These are phyloP conservation scores for Penicillium sp. DNA, from an alignment of 2,329 filamentous ascomycete genomes.

Conservation along the genomic window DNA sequence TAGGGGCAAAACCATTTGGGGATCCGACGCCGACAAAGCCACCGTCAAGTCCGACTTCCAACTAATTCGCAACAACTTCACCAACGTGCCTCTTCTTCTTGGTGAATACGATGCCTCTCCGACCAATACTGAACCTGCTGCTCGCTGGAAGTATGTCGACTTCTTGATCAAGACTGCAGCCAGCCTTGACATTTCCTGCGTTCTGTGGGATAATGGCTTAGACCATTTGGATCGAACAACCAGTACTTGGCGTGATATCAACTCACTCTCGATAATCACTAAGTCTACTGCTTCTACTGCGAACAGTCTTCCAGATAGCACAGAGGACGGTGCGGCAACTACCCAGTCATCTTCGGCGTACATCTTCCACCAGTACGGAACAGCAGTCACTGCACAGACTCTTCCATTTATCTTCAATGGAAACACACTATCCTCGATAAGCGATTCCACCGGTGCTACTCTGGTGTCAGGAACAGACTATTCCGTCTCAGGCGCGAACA, in stretches of 20 bases:
- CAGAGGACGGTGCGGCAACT: conserved; percentile 49
- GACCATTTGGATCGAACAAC: conserved; percentile 57
- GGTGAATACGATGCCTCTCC: conserved; percentile 60
- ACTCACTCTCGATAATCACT: conserved; percentile 51
- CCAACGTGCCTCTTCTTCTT: conserved; percentile 57
- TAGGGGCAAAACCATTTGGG: conserved; percentile 65
- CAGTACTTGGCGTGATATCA: conserved; percentile 54
- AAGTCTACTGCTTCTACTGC: conserved; percentile 46
- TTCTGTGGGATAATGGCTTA: conserved; percentile 63
- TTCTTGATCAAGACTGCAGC: conserved; percentile 53
- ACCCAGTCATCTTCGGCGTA: conserved; percentile 56
- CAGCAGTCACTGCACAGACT: conserved; percentile 43
- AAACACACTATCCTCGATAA: conserved; percentile 52
- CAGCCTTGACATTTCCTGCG: conserved; percentile 52
- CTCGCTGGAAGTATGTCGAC: conserved; percentile 62
- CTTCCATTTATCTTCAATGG: conserved; percentile 58
- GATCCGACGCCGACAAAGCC: conserved; percentile 56
- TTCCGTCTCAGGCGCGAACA: conserved; percentile 44
- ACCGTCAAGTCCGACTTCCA: conserved; percentile 53
- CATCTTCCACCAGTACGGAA: conserved; percentile 56
- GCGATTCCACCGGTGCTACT: conserved; percentile 36
- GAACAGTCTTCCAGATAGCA: conserved; percentile 57
- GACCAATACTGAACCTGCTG: conserved; percentile 55
- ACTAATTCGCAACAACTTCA: conserved; percentile 57
- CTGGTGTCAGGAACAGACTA: conserved; percentile 50